Base-by-base conservation (phyloP, 129 eudicot genomes). In the Rutidosis leptorrhynchoides region DNA sequence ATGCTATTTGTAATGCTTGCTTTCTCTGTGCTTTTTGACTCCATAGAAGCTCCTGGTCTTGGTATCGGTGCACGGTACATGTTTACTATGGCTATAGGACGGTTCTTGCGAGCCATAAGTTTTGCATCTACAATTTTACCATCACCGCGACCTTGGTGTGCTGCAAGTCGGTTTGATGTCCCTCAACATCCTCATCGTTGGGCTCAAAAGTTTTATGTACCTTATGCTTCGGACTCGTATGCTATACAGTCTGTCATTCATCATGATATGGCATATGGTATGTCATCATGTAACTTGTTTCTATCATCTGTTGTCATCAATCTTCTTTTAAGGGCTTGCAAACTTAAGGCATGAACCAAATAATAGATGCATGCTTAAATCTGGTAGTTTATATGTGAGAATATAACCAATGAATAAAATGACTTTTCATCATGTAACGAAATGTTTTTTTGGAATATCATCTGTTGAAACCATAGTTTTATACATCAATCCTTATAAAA, bases 81-180 rank as follows among this genome's bases (percentile, higher is more conserved):
- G 95, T 89, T 94, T 74, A 94, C 99, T 22, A 94, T 94, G 99
- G 97, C 86, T 11, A 72, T 94, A 58, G 99, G 99, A 23, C 83
- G 99, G 37, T 75, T 94, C 53, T 83, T 94, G 57, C 83, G 97
- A 58, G 83, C 90, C 72, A 57, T 94, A 71, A 83, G 82, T 80
- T 94, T 94, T 74, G 90, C 81, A 59, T 89, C 96, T 17, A 94
- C 99, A 10, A 94, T 94, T 74, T 81, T 94, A 33, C 99, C 99
- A 60, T 94, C 99, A 52, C 83, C 99, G 27, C 85, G 99, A 32
- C 97, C 97, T 28, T 94, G 99, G 99, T 94, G 99, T 58, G 99
- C 99, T n/a, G 71, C 92, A 37, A 58, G 83, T 66, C 91, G 99
- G 40, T 94, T 82, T 61, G 82, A 74, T 32, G 90, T 89, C 67